Percentiles rank a stretch among this genome's conserved stretches.
Conservation (phyloP, 2,329 filamentous ascomycete species). For the Penicillium thymicola region DNA sequence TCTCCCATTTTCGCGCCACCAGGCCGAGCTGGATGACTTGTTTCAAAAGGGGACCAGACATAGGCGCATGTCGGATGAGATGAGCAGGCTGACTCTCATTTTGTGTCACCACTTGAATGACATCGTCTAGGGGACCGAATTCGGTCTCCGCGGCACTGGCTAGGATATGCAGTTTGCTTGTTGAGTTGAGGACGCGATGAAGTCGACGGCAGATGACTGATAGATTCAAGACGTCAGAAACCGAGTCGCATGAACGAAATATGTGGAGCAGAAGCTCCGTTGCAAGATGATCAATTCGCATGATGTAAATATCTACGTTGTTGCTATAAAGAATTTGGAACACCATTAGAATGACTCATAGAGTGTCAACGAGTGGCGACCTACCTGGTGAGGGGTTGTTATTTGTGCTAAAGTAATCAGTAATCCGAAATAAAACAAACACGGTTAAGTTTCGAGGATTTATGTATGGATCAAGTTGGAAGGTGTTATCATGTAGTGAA, state of each 20-base stretch:
- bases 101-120: slow-evolving; percentile 59
- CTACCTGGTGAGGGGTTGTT: not conserved
- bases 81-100: slow-evolving; percentile 60
- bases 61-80: slow-evolving; percentile 49
- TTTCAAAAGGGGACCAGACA: slow-evolving; percentile 54
- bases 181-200: slow-evolving; percentile 50
- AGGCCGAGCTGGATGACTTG: slow-evolving; percentile 55
- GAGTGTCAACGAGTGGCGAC: not conserved
- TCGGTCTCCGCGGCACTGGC: slow-evolving; percentile 53
- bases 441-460: not conserved
- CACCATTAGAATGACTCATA: not conserved
- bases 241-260: slow-evolving; percentile 51
- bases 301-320: slow-evolving; percentile 28
- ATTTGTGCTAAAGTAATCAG: not conserved
- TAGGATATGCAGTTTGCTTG: slow-evolving; percentile 55
- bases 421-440: not conserved
- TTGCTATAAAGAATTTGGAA: not conserved
- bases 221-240: slow-evolving; percentile 54
- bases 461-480: not conserved
- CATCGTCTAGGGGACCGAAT: slow-evolving; percentile 57
- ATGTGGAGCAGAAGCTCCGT: slow-evolving; percentile 59
- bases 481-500: slow-evolving; percentile 13
- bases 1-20: slow-evolving; percentile 56
- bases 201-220: slow-evolving; percentile 55
- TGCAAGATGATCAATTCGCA: slow-evolving; percentile 55